Evolutionary conservation across 805 yeast species (phyloP).

Genomic region (Saturnispora zaruensis): DNA sequence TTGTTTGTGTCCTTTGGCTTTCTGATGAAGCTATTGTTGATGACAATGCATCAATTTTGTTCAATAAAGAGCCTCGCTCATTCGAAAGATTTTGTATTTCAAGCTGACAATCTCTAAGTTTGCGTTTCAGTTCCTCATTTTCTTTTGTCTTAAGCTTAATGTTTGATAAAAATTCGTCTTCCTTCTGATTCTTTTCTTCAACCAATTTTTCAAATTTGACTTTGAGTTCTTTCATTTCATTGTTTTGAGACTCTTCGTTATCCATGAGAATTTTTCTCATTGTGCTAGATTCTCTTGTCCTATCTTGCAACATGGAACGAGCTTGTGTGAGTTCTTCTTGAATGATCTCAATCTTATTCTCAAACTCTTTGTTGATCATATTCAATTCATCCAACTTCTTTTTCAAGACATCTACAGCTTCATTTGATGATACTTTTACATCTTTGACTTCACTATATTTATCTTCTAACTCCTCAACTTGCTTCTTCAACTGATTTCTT

Average conservation of each 20-base stretch:
- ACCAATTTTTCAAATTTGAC: constrained; percentile 39
- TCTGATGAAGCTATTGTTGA: not conserved
- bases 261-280: constrained; percentile 64
- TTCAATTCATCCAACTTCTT: constrained; percentile 67
- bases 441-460: constrained; percentile 32
- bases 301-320: constrained; percentile 63
- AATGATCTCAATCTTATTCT: constrained; percentile 49
- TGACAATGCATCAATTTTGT: constrained; percentile 1
- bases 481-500: constrained; percentile 33
- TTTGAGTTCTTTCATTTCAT: constrained; percentile 46
- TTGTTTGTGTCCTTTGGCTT: not conserved
- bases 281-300: constrained; percentile 68
- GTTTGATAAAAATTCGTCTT: constrained; percentile 40
- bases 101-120: constrained; percentile 30
- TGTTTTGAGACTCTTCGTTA: constrained; percentile 49
- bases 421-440: constrained; percentile 23
- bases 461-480: constrained; percentile 33
- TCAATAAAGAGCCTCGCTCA: constrained; percentile 8
- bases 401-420: constrained; percentile 41
- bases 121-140: constrained; percentile 49
- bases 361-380: constrained; percentile 59
- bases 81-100: constrained; percentile 13
- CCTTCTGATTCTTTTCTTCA: constrained; percentile 57
- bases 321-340: constrained; percentile 81
- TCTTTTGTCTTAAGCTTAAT: constrained; percentile 56